These are phyloP conservation scores for Candida broadrunensis DNA, from an alignment of 805 yeast species.

Conservation along the genomic window DNA sequence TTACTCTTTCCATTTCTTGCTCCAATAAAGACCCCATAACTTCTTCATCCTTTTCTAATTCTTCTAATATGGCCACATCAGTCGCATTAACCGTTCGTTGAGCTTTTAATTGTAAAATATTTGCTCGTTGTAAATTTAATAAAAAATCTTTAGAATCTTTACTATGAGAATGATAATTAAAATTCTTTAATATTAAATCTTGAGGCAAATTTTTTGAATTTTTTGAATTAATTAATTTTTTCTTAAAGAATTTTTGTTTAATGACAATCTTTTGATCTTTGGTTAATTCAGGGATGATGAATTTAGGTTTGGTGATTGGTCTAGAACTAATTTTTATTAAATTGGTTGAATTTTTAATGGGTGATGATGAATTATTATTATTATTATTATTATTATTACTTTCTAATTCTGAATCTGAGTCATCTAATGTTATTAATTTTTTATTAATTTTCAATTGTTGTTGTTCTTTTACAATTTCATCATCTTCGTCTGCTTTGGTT, in stretches of 20 bases:
- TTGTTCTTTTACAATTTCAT: neutral
- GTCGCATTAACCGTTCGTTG: constrained; percentile 16
- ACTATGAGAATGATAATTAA: constrained; percentile 1
- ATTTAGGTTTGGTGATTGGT: neutral
- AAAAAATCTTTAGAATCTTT: constrained; percentile 25
- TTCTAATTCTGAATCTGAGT: constrained; percentile 25
- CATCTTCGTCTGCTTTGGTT: constrained; percentile 9
- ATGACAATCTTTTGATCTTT: constrained; percentile 30
- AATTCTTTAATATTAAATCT: neutral
- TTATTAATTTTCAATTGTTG: neutral
- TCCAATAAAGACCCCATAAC: constrained; percentile 45
- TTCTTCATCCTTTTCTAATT: constrained; percentile 41
- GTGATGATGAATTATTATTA: constrained; percentile 6
- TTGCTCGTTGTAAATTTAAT: constrained; percentile 37
- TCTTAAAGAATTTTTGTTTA: constrained; percentile 29
- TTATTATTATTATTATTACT: neutral
- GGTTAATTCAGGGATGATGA: constrained; percentile 24
- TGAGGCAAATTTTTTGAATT: neutral
- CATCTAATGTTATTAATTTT: constrained; percentile 21
- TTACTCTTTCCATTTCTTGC: constrained; percentile 48
- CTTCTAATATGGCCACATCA: constrained; percentile 27
- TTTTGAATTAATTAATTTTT: constrained; percentile 9
- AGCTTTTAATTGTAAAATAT: constrained; percentile 40
- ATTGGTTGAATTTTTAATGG: constrained; percentile 6
- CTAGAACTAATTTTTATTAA: neutral